Conservation (phyloP, 202 grass and related monocot species). For the Bolboschoenoplectus hybrid region DNA sequence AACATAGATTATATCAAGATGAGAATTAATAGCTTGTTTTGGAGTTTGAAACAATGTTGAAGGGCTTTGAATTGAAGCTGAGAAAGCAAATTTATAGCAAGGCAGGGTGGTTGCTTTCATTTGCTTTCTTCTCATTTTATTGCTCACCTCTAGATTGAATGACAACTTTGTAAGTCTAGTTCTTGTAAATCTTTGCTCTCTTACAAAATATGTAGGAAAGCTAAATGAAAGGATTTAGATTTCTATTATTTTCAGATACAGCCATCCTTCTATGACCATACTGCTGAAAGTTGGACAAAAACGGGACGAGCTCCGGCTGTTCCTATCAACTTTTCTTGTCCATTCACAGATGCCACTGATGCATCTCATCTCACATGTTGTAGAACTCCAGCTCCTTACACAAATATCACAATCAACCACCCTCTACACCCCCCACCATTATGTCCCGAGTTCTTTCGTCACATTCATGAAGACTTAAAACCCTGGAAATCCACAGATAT, state of each 20-base stretch:
- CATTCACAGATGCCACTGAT: background rate
- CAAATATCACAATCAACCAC: background rate
- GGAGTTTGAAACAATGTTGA: background rate
- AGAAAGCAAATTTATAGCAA: background rate
- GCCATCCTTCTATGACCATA: background rate
- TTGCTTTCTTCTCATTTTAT: background rate
- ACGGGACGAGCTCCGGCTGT: background rate
- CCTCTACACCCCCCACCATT: background rate
- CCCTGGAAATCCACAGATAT: slow-evolving; percentile 42
- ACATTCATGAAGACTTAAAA: slow-evolving; percentile 36
- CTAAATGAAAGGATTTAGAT: background rate
- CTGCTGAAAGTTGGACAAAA: background rate
- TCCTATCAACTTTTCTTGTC: slow-evolving; percentile 2
- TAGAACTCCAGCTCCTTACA: background rate
- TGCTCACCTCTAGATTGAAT: background rate
- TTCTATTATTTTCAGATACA: background rate
- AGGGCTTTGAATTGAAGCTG: background rate
- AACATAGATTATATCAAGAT: background rate
- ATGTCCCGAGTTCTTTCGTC: slow-evolving; percentile 41
- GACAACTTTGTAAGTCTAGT: background rate
- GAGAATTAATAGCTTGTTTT: background rate
- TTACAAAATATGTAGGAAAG: background rate
- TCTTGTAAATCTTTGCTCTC: background rate
- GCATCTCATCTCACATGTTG: background rate
- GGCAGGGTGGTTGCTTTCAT: background rate